phyloP scores from a whole-genome alignment of 2,329 filamentous ascomycete genomes.

The Camillea tinctor region DNA sequence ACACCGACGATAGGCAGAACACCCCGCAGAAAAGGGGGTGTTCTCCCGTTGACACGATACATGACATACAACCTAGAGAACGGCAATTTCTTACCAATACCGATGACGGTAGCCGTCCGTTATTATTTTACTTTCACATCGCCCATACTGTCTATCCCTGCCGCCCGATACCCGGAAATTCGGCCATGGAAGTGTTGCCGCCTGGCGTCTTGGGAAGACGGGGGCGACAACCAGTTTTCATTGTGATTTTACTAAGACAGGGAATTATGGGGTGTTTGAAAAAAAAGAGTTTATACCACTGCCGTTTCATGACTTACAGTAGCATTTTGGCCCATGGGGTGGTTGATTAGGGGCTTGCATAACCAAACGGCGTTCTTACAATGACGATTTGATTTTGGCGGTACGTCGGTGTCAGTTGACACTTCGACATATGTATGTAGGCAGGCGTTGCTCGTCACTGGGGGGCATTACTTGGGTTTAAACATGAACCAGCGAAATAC shows the following conservation, averaged over 20 bases:
- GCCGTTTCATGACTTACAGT: slow-evolving; percentile 30
- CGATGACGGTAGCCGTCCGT: not conserved
- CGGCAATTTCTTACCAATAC: not conserved
- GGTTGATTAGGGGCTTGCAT: slow-evolving; percentile 18
- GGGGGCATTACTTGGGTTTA: not conserved
- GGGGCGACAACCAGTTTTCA: slow-evolving; percentile 20
- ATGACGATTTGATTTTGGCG: not conserved
- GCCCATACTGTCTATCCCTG: slow-evolving; percentile 2
- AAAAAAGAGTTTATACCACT: slow-evolving; percentile 33
- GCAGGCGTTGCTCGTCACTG: not conserved
- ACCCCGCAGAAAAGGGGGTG: not conserved
- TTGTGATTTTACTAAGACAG: slow-evolving; percentile 30
- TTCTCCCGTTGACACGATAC: not conserved
- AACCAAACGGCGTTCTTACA: slow-evolving; percentile 17
- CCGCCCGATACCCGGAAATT: slow-evolving; percentile 6
- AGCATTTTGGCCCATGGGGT: slow-evolving; percentile 18
- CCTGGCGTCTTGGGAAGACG: slow-evolving; percentile 13
- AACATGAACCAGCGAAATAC: not conserved
- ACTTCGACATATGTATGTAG: not conserved
- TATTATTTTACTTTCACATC: not conserved
- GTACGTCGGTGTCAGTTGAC: not conserved
- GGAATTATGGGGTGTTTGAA: slow-evolving; percentile 30
- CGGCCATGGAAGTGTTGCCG: slow-evolving; percentile 19
- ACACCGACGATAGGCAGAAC: not conserved
- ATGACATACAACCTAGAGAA: slow-evolving; percentile 1